Evolutionary conservation across 2,329 filamentous ascomycete species (phyloP).

Genomic region (Pseudovirgaria hyperparasitica): DNA sequence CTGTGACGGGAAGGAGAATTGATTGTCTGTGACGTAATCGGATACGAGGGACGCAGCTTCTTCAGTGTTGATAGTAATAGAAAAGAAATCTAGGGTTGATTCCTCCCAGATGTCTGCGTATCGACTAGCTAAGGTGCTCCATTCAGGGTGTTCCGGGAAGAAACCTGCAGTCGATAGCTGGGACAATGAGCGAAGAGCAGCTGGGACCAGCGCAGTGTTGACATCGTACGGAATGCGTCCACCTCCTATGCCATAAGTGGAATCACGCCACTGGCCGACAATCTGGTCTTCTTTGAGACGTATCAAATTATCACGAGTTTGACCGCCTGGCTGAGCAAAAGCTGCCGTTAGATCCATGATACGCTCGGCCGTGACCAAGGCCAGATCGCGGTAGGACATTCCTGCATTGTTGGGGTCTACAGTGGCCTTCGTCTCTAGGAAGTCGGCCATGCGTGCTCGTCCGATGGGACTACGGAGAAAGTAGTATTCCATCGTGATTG

Average conservation of each 20-base stretch:
- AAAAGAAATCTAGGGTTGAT: slow-evolving; percentile 45
- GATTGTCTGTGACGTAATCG: slow-evolving; percentile 32
- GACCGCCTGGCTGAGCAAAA: slow-evolving; percentile 37
- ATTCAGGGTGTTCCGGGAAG: slow-evolving; percentile 37
- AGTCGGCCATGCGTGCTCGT: slow-evolving; percentile 19
- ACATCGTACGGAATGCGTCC: slow-evolving; percentile 54
- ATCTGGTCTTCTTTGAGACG: slow-evolving; percentile 40
- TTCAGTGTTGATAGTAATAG: slow-evolving; percentile 28
- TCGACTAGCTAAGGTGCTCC: slow-evolving; percentile 31
- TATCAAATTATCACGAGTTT: slow-evolving; percentile 42
- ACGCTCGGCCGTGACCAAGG: slow-evolving; percentile 40
- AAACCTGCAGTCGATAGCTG: slow-evolving; percentile 37
- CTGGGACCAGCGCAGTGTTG: slow-evolving; percentile 50
- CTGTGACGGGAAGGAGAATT: slow-evolving; percentile 34
- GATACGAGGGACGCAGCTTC: slow-evolving; percentile 36
- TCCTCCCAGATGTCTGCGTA: slow-evolving; percentile 52
- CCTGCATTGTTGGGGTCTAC: slow-evolving; percentile 39
- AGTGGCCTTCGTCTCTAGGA: slow-evolving; percentile 32
- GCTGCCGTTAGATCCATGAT: slow-evolving; percentile 44
- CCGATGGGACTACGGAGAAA: slow-evolving; percentile 38
- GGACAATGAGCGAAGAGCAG: slow-evolving; percentile 46
- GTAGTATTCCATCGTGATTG: slow-evolving; percentile 45
- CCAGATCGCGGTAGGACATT: slow-evolving; percentile 41
- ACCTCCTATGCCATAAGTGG: slow-evolving; percentile 45
- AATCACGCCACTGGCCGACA: slow-evolving; percentile 54